These are phyloP conservation scores for Tolypocladium ovalisporum DNA, from an alignment of 2,329 filamentous ascomycete species.

Conservation along the genomic window DNA sequence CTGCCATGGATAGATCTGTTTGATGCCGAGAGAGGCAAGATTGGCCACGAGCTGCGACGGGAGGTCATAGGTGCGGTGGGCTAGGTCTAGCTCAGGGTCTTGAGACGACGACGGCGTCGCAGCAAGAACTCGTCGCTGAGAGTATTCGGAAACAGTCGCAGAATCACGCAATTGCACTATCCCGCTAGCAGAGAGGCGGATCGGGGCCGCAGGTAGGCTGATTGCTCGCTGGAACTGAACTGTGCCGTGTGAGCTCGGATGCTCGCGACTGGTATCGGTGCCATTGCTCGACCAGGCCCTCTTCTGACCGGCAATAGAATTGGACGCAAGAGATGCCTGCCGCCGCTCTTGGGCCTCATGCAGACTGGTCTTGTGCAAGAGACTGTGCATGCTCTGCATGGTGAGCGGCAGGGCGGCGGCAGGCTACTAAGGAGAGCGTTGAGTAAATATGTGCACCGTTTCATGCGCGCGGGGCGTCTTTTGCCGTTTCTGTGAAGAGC, in stretches of 20 bases:
- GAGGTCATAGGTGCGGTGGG: conserved; percentile 52
- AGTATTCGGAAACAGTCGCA: conserved; percentile 36
- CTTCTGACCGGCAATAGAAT: conserved; percentile 38
- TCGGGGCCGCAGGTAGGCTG: conserved; percentile 18
- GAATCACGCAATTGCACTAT: conserved; percentile 26
- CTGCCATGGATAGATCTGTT: conserved; percentile 69
- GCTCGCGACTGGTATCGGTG: conserved; percentile 2
- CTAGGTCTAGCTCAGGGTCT: conserved; percentile 49
- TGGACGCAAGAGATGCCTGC: conserved; percentile 23
- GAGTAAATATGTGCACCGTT: not conserved
- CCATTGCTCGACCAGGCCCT: conserved; percentile 20
- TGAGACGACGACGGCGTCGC: conserved; percentile 40
- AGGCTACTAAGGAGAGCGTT: not conserved
- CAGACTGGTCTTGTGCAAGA: conserved; percentile 40
- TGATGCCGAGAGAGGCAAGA: conserved; percentile 55
- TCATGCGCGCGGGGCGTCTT: not conserved
- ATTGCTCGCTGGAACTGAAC: conserved; percentile 22
- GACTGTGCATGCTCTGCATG: conserved; percentile 29
- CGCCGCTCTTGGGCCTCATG: conserved; percentile 30
- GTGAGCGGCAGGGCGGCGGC: conserved; percentile 3
- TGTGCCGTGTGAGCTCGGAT: conserved; percentile 4
- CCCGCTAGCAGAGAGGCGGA: conserved; percentile 28
- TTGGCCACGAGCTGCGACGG: conserved; percentile 51
- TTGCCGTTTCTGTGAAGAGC: not conserved
- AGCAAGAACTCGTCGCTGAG: conserved; percentile 40